phyloP scores from a whole-genome alignment of 2,329 filamentous ascomycete species.

The Blumeria graminis region DNA sequence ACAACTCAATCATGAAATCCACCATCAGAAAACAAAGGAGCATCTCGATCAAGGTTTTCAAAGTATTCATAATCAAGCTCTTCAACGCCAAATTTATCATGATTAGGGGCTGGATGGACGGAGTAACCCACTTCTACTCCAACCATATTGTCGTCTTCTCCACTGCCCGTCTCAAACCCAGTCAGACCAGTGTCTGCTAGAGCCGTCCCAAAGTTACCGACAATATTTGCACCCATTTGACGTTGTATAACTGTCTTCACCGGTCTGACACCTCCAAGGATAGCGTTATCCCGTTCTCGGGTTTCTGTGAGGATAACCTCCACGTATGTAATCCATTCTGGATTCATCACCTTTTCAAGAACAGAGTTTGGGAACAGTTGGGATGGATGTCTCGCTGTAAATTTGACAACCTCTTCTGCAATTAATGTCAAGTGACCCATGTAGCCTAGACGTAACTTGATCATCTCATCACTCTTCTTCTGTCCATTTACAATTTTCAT shows the following conservation, averaged over 20 bases:
- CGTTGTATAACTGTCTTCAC: conserved; percentile 60
- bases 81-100: conserved; percentile 16
- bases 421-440: conserved; percentile 97
- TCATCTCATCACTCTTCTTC: conserved; percentile 54
- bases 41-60: conserved; percentile 16
- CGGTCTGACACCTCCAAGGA: conserved; percentile 79
- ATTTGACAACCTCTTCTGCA: conserved; percentile 95
- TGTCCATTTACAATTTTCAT: conserved; percentile 84
- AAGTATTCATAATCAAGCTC: conserved; percentile 17
- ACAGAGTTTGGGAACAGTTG: conserved; percentile 68
- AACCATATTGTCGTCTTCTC: conserved; percentile 74
- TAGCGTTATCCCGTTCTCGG: conserved; percentile 89
- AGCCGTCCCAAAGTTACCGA: conserved; percentile 36
- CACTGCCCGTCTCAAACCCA: conserved; percentile 80
- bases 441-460: conserved; percentile 81
- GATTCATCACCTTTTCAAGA: conserved; percentile 68
- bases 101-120: conserved; percentile 16
- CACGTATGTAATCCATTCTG: conserved; percentile 84
- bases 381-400: conserved; percentile 78
- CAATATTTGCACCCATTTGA: conserved; percentile 32
- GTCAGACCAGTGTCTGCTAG: conserved; percentile 64
- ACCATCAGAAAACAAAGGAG: conserved; percentile 17
- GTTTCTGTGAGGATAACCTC: conserved; percentile 85
- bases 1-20: conserved; percentile 34
- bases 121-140: conserved; percentile 30